Percentiles rank a stretch among this genome's conserved stretches.
phyloP scores from a whole-genome alignment of 2,329 filamentous ascomycete genomes.

The Pseudogymnoascus sp. region DNA sequence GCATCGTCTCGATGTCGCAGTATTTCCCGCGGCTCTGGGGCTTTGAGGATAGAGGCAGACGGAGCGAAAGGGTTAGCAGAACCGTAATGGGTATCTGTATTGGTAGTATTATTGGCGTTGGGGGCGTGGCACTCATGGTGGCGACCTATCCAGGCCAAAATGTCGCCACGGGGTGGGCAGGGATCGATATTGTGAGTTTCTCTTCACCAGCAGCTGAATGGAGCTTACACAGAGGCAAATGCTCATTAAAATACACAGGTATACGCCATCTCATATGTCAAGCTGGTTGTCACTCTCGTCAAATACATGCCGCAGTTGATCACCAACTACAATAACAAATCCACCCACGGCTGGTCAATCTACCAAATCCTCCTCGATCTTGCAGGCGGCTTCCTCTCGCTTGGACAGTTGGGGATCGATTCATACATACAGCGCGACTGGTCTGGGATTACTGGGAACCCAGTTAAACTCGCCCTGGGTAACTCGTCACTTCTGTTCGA shows the following conservation, averaged over 20 bases:
- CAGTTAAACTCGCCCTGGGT: constrained; percentile 78
- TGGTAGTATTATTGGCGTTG: constrained; percentile 54
- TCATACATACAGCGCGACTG: constrained; percentile 78
- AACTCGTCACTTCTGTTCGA: constrained; percentile 86
- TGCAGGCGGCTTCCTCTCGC: constrained; percentile 69
- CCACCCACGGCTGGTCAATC: constrained; percentile 84
- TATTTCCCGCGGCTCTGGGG: constrained; percentile 67
- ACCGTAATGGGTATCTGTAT: constrained; percentile 61
- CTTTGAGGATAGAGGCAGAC: constrained; percentile 52
- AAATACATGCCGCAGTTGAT: constrained; percentile 88
- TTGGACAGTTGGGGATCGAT: constrained; percentile 76
- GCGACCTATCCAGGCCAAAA: constrained; percentile 30
- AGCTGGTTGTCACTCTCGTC: constrained; percentile 77
- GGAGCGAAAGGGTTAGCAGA: constrained; percentile 47
- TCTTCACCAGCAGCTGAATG: not conserved
- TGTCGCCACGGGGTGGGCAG: constrained; percentile 45
- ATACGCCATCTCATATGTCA: constrained; percentile 74
- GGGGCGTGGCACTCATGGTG: constrained; percentile 41
- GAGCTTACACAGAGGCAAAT: not conserved
- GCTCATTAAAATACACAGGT: constrained; percentile 28
- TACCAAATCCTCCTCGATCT: constrained; percentile 77
- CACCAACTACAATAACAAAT: constrained; percentile 75
- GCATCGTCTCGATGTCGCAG: constrained; percentile 66
- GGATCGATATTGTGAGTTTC: constrained; percentile 45
- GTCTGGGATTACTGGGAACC: constrained; percentile 85